Conservation (phyloP, 2,329 filamentous ascomycete genomes). For the Sclerotinia nivalis region DNA sequence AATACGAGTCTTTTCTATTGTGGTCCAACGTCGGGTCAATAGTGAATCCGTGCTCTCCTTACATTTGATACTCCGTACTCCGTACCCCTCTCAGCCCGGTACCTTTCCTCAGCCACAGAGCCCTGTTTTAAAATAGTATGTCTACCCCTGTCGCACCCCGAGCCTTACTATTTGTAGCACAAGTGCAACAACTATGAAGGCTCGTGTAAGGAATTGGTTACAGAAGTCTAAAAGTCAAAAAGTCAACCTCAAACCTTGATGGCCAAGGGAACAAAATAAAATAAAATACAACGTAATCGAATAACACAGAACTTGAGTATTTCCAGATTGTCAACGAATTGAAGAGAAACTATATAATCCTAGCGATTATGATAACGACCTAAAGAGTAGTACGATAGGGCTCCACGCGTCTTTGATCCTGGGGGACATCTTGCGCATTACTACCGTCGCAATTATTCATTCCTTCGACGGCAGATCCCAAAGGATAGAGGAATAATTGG, state of each 20-base stretch:
- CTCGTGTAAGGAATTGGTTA: conserved; percentile 24
- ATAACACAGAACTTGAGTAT: not conserved
- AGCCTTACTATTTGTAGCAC: conserved; percentile 12
- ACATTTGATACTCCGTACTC: too few species aligned
- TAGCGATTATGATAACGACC: conserved; percentile 30
- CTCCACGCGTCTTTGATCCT: conserved; percentile 23
- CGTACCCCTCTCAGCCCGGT: conserved; percentile 1
- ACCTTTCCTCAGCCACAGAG: conserved; percentile 18
- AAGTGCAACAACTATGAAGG: conserved; percentile 15
- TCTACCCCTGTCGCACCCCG: conserved; percentile 12
- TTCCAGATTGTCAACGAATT: not conserved
- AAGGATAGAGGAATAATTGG: not conserved
- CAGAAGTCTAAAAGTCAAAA: conserved; percentile 16
- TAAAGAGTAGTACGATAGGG: conserved; percentile 23
- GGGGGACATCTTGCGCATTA: conserved; percentile 13
- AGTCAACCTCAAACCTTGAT: conserved; percentile 5
- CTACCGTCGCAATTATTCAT: conserved; percentile 19
- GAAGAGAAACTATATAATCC: conserved; percentile 3
- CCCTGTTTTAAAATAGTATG: conserved; percentile 27
- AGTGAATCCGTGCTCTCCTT: not conserved
- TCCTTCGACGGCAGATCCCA: conserved; percentile 11
- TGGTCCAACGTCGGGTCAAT: not conserved
- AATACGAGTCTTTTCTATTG: not conserved
- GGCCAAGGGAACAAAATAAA: not conserved
- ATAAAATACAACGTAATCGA: not conserved